phyloP scores from a whole-genome alignment of 2,329 filamentous ascomycete genomes.

The Plenodomus biglobosus region DNA sequence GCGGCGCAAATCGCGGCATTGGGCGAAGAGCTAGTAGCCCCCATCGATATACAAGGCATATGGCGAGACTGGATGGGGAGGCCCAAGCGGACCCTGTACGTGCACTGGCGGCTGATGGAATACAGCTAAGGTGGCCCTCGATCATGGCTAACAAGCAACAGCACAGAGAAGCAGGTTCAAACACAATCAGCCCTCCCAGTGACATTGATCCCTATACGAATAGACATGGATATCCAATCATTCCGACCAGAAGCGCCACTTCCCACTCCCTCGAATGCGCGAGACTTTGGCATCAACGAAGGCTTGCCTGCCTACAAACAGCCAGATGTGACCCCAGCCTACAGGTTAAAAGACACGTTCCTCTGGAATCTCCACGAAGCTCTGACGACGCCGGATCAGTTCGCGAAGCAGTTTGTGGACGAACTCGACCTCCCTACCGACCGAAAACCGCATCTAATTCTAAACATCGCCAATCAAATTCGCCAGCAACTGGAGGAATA shows the following conservation, averaged over 20 bases:
- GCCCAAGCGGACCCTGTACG: conserved; percentile 53
- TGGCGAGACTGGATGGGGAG: conserved; percentile 97
- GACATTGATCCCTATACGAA: conserved; percentile 91
- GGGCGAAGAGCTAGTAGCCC: conserved; percentile 76
- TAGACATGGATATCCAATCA: conserved; percentile 87
- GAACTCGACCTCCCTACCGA: conserved; percentile 88
- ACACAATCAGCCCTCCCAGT: conserved; percentile 76
- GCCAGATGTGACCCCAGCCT: conserved; percentile 78
- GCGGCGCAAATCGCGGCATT: conserved; percentile 71
- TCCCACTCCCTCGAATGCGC: conserved; percentile 62
- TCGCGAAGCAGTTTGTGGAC: conserved; percentile 85
- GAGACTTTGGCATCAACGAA: conserved; percentile 65
- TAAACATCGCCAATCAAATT: conserved; percentile 90
- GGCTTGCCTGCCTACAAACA: conserved; percentile 75
- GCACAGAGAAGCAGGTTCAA: conserved; percentile 63
- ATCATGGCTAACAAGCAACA: conserved; percentile 24
- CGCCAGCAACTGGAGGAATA: conserved; percentile 95
- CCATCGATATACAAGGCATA: conserved; percentile 84
- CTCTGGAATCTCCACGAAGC: conserved; percentile 97
- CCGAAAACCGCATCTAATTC: conserved; percentile 61
- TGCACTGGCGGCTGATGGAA: conserved; percentile 17
- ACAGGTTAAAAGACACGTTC: conserved; percentile 91
- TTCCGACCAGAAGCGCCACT: conserved; percentile 69
- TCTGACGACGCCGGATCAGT: conserved; percentile 90
- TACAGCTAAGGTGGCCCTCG: not conserved